Evolutionary conservation across 2,329 filamentous ascomycete species (phyloP), one percentile per base, ranked within the genome.

Genomic region (Botryotinia calthae): DNA sequence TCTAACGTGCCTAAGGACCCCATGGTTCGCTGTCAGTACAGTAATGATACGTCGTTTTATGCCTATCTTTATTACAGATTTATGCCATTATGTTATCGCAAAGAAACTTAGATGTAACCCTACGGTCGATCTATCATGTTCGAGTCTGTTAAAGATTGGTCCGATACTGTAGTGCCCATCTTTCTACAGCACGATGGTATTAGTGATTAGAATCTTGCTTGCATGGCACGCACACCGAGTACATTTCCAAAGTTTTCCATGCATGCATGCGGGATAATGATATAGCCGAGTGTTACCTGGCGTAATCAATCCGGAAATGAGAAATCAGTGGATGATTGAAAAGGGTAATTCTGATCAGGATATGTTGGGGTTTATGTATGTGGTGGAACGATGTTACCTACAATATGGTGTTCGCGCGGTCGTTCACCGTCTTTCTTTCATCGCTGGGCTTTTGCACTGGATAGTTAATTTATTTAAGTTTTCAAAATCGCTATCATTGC

Each of bases 161-260:
- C 48, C 48, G 25, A 54, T 54, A 54, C 25, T 54, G 48, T n/a
- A 54, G 48, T 16, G n/a, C 48, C n/a, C 48, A 54, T 54, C 25
- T 54, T 54, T 54, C 48, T 16, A 54, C 51, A 56, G n/a, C 16
- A 56, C 14, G 51, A 56, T 56, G 51, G 34, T 18, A 1, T 40
- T 61, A n/a, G 22, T 37, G 58, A 40, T 18, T 34, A 61, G 37
- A 40, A 40, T 61, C 58, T 61, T 61, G 37, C 58, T 25, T 40
- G 58, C 34, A 61, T 61, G 22, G 37, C 51, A 56, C 51, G 51
- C 51, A 42, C 59, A 63, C 59, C 37, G 59, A 63, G 59, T 63
- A 63, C 25, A 16, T 66, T 66, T 46, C 34, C 34, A 67, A 40
- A 20, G 5, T 44, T 51, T 67, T 40, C 34, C 25, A 40, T 67